Percentiles rank a stretch among this genome's conserved stretches.
Conservation (phyloP, 495 filamentous ascomycete genomes). For the Aspergillus steynii region DNA sequence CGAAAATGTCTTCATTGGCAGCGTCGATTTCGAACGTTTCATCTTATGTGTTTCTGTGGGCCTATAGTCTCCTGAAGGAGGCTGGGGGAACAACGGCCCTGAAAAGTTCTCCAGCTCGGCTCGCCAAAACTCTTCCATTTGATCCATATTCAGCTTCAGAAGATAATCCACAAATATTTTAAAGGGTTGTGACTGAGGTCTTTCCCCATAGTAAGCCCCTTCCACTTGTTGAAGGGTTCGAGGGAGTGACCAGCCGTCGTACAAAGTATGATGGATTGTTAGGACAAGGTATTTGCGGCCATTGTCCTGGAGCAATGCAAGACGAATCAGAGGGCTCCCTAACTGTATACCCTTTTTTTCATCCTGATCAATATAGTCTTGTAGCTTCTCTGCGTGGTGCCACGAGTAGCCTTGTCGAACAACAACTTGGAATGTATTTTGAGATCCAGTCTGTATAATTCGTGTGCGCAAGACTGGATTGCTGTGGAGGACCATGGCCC, state of each 20-base stretch:
- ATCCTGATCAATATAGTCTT: background rate
- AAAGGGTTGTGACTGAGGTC: background rate
- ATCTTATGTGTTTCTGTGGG: background rate
- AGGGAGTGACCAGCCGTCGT: slow-evolving; percentile 1
- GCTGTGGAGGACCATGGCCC: background rate
- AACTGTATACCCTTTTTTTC: background rate
- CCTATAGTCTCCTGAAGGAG: background rate
- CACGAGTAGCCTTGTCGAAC: background rate
- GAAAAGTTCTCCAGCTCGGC: background rate
- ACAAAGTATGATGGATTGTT: background rate
- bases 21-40: background rate
- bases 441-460: background rate
- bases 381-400: background rate
- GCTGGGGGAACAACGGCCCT: background rate
- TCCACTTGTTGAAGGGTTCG: background rate
- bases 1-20: background rate
- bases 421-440: background rate
- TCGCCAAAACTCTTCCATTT: background rate
- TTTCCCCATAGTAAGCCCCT: background rate
- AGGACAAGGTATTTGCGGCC: background rate
- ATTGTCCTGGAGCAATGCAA: background rate
- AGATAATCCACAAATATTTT: background rate
- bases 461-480: background rate
- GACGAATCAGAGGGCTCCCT: background rate
- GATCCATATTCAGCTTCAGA: background rate